These are phyloP conservation scores for Phascolomyces articulosus DNA, from an alignment of 371 early-diverging fungal species.

Conservation along the genomic window DNA sequence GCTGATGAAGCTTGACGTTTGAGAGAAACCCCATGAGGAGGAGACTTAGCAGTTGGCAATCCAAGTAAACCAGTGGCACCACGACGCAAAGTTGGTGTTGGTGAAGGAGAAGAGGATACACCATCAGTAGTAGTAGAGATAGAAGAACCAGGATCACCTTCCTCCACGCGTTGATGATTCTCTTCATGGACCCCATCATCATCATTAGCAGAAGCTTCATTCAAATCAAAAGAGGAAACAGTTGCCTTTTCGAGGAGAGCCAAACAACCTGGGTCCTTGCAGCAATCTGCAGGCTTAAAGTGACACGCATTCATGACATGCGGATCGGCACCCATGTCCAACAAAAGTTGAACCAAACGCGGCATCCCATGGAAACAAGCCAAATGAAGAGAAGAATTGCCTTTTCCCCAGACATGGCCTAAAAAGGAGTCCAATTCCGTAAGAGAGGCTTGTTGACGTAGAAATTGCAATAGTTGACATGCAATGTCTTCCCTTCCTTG, in stretches of 20 bases:
- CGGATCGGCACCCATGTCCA: constrained; percentile 66
- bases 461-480: constrained; percentile 8
- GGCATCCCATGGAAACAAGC: constrained; percentile 76
- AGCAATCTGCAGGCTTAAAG: constrained; percentile 73
- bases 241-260: constrained; percentile 6
- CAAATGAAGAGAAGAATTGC: constrained; percentile 72
- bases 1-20: not conserved
- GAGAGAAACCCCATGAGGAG: not conserved
- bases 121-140: no score
- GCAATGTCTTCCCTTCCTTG: constrained; percentile 17
- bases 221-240: no score
- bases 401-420: constrained; percentile 68
- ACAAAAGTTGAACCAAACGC: constrained; percentile 58
- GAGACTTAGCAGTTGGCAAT: not conserved
- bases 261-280: constrained; percentile 50
- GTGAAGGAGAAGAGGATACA: not conserved
- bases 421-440: constrained; percentile 44
- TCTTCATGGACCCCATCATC: no score
- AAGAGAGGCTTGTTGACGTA: constrained; percentile 17
- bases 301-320: constrained; percentile 63
- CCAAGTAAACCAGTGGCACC: not conserved
- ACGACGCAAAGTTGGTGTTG: not conserved
- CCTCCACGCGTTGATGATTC: no score
- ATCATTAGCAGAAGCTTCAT: no score
- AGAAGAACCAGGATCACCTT: no score